Percentiles rank a stretch among this genome's conserved stretches.
phyloP scores from a whole-genome alignment of 768 basidiomycete species.

The Phlegmacium glaucopus region DNA sequence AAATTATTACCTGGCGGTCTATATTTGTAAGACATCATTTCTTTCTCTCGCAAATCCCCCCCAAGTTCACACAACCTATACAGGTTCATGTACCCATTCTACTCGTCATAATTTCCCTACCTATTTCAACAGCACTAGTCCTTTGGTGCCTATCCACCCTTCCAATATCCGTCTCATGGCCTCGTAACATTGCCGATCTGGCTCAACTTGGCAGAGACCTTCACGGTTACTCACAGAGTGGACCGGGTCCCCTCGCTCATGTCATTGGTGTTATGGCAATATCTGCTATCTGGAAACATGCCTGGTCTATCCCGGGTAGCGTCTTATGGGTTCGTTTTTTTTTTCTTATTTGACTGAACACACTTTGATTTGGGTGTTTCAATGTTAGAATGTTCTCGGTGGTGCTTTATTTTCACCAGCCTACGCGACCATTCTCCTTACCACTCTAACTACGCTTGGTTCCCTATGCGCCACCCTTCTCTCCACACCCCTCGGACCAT shows the following conservation, averaged over 20 bases:
- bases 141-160: slow-evolving; percentile 75
- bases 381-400: slow-evolving; percentile 78
- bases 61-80: slow-evolving; percentile 4
- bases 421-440: slow-evolving; percentile 77
- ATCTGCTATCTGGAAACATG: slow-evolving; percentile 92
- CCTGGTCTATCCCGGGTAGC: slow-evolving; percentile 95
- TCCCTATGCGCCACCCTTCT: slow-evolving; percentile 80
- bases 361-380: slow-evolving; percentile 13
- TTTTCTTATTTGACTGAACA: slow-evolving; percentile 9
- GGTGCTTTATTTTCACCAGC: slow-evolving; percentile 84
- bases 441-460: slow-evolving; percentile 82
- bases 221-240: slow-evolving; percentile 75
- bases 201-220: slow-evolving; percentile 73
- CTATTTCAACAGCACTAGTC: slow-evolving; percentile 67
- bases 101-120: slow-evolving; percentile 49
- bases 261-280: slow-evolving; percentile 81
- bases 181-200: slow-evolving; percentile 70
- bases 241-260: slow-evolving; percentile 60
- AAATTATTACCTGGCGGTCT: slow-evolving; percentile 21
- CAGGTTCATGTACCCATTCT: slow-evolving; percentile 39
- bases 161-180: slow-evolving; percentile 75
- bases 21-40: slow-evolving; percentile 27
- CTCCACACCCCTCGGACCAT: slow-evolving; percentile 79
- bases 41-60: slow-evolving; percentile 4
- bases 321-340: slow-evolving; percentile 73